Evolutionary conservation across 2,329 filamentous ascomycete genomes (phyloP).

Genomic region (Diaporthe capsici): DNA sequence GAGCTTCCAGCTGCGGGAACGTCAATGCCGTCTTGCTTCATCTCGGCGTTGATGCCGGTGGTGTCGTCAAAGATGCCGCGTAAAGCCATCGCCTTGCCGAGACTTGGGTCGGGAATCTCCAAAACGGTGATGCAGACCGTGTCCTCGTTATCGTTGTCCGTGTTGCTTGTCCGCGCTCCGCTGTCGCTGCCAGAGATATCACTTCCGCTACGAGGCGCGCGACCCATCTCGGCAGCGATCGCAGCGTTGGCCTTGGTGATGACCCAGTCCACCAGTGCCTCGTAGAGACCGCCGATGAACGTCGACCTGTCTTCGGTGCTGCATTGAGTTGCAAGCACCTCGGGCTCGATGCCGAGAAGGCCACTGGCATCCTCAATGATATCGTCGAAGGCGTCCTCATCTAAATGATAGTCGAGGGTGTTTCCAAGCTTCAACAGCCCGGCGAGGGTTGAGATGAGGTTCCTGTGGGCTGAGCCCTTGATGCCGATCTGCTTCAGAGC

Average conservation of each 20-base stretch:
- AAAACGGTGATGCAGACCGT: constrained; percentile 91
- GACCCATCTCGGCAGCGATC: constrained; percentile 81
- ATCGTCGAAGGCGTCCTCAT: constrained; percentile 86
- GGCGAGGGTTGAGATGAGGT: constrained; percentile 87
- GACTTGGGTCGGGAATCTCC: constrained; percentile 82
- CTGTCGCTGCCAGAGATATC: constrained; percentile 78
- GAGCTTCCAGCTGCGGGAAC: constrained; percentile 82
- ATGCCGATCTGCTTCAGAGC: constrained; percentile 94
- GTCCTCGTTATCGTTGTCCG: constrained; percentile 80
- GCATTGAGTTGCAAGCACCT: constrained; percentile 82
- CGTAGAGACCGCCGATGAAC: constrained; percentile 89
- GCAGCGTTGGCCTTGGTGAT: constrained; percentile 89
- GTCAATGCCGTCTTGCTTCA: constrained; percentile 95
- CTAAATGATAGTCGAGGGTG: constrained; percentile 85
- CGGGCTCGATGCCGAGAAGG: constrained; percentile 88
- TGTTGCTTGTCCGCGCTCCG: constrained; percentile 72
- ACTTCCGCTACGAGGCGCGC: constrained; percentile 58
- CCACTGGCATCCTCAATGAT: constrained; percentile 92
- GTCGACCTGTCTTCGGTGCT: constrained; percentile 87
- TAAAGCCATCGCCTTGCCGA: constrained; percentile 91
- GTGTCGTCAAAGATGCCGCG: constrained; percentile 93
- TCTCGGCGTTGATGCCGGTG: constrained; percentile 95
- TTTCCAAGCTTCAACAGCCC: constrained; percentile 93
- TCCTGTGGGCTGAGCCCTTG: constrained; percentile 85
- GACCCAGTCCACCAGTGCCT: constrained; percentile 95